These are phyloP conservation scores for Penicillium canariense DNA, from an alignment of 495 filamentous ascomycete genomes.

Conservation along the genomic window DNA sequence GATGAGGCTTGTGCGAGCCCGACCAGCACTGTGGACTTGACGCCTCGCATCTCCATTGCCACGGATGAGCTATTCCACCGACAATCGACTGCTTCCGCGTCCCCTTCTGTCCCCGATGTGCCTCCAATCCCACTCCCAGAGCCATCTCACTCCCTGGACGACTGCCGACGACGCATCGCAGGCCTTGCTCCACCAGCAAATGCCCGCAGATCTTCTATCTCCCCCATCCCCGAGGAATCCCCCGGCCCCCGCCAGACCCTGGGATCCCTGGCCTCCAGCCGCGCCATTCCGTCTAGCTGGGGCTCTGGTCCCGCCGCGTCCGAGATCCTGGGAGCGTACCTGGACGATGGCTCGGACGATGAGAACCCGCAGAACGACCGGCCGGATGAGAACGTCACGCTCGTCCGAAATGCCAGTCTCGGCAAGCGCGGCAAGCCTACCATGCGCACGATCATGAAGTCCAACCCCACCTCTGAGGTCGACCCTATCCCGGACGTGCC, in stretches of 20 bases:
- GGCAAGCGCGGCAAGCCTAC: constrained; percentile 72
- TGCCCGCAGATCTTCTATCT: constrained; percentile 67
- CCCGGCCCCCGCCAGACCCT: constrained; percentile 48
- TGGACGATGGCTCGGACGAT: constrained; percentile 39
- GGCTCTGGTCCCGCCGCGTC: constrained; percentile 51
- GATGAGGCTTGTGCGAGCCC: constrained; percentile 39
- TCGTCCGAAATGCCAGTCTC: constrained; percentile 77
- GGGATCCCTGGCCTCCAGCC: constrained; percentile 78
- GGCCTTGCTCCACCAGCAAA: constrained; percentile 30
- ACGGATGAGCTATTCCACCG: constrained; percentile 34
- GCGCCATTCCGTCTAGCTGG: constrained; percentile 73
- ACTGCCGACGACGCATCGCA: constrained; percentile 17
- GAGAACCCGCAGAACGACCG: constrained; percentile 32
- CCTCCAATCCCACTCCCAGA: constrained; percentile 15
- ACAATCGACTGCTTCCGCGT: constrained; percentile 33
- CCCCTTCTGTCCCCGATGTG: constrained; percentile 49
- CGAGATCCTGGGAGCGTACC: constrained; percentile 42
- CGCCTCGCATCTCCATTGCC: constrained; percentile 29
- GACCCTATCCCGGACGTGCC: constrained; percentile 15
- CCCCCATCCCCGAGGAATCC: constrained; percentile 85
- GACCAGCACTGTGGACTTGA: constrained; percentile 23
- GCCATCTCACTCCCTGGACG: constrained; percentile 14
- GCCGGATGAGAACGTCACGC: constrained; percentile 53
- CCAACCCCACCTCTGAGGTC: constrained; percentile 23
- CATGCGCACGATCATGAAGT: constrained; percentile 60